These are phyloP conservation scores for Ceratocystis lukuohia DNA, from an alignment of 2,329 filamentous ascomycete genomes.

Conservation along the genomic window DNA sequence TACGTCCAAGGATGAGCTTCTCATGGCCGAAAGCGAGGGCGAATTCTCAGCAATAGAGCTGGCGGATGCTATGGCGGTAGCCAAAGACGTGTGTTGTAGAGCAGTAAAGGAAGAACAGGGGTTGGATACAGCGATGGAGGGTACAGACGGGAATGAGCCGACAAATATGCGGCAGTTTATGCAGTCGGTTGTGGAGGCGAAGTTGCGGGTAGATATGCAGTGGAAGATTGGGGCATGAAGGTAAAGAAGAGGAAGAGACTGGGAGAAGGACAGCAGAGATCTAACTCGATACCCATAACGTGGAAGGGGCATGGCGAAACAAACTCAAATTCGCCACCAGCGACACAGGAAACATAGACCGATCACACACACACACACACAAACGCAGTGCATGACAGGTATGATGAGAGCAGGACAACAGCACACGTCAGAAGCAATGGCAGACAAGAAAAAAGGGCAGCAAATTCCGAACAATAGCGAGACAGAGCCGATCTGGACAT, in stretches of 20 bases:
- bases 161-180: slow-evolving; percentile 46
- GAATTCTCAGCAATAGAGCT: slow-evolving; percentile 62
- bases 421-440: neutral
- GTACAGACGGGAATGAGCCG: slow-evolving; percentile 31
- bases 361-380: neutral
- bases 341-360: slow-evolving; percentile 7
- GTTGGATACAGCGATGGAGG: slow-evolving; percentile 34
- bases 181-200: slow-evolving; percentile 45
- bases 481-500: neutral
- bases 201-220: slow-evolving; percentile 39
- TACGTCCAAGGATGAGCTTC: slow-evolving; percentile 55
- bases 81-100: slow-evolving; percentile 50
- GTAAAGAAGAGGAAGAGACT: neutral
- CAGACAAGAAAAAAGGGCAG: neutral
- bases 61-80: slow-evolving; percentile 54
- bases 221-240: slow-evolving; percentile 34
- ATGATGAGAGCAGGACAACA: neutral
- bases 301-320: neutral
- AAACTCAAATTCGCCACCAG: neutral
- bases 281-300: slow-evolving; percentile 1
- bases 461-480: neutral
- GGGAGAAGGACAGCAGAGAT: neutral
- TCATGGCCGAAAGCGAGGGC: slow-evolving; percentile 73
- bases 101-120: slow-evolving; percentile 27
- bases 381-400: slow-evolving; percentile 5